Percentiles rank a stretch among this genome's conserved stretches.
Conservation (phyloP, 2,329 filamentous ascomycete genomes). For the Fusarium pseudonygamai region DNA sequence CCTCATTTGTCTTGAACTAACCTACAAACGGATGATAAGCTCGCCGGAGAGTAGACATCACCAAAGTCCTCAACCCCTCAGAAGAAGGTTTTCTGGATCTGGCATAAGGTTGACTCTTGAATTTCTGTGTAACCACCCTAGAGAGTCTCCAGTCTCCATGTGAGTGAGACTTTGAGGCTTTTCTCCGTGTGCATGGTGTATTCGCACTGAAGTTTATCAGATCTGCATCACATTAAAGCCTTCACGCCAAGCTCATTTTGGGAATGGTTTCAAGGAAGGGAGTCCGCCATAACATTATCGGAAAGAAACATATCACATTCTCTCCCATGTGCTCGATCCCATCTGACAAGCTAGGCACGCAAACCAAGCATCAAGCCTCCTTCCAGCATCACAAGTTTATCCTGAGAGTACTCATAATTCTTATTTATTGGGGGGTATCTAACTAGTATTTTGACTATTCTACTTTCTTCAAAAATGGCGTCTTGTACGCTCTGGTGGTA, state of each 20-base stretch:
- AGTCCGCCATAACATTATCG: not conserved
- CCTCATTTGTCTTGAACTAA: not conserved
- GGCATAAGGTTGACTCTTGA: no score
- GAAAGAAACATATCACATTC: not conserved
- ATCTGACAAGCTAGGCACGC: not conserved
- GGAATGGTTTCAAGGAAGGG: not conserved
- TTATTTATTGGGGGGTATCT: not conserved
- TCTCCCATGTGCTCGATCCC: not conserved
- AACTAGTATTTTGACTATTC: constrained; percentile 1
- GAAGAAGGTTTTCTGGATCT: not conserved
- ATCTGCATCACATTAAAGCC: not conserved
- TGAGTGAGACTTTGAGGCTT: not conserved
- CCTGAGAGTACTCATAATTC: not conserved
- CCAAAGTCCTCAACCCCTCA: not conserved
- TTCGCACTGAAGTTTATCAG: not conserved
- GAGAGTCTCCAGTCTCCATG: not conserved
- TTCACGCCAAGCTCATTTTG: not conserved
- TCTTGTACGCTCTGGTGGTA: not conserved
- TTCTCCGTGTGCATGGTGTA: not conserved
- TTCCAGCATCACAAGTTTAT: no score
- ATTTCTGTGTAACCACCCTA: not conserved
- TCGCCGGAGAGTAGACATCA: not conserved
- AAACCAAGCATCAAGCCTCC: not conserved
- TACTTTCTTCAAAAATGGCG: not conserved
- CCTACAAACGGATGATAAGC: not conserved